Percentiles rank a stretch among this genome's conserved stretches.
Evolutionary conservation across 2,329 filamentous ascomycete genomes (phyloP).

Genomic region (Trichoderma sp.): DNA sequence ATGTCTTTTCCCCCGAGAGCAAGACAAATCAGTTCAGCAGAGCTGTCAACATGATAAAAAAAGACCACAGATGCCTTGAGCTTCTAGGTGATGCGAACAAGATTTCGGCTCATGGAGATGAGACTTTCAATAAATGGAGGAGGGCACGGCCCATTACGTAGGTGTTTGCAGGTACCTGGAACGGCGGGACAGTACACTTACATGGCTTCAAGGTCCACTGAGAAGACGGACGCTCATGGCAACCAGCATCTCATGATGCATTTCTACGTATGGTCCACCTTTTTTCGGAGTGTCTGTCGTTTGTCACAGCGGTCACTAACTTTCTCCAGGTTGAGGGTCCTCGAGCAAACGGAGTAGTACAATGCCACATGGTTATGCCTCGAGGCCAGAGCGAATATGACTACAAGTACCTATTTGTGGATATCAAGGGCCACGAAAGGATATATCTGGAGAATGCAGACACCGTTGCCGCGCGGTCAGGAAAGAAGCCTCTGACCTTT

Average conservation of each 20-base stretch:
- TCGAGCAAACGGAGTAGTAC: slow-evolving; percentile 66
- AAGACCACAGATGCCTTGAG: slow-evolving; percentile 66
- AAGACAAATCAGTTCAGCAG: slow-evolving; percentile 87
- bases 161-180: background rate
- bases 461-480: slow-evolving; percentile 33
- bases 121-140: slow-evolving; percentile 78
- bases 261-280: slow-evolving; percentile 63
- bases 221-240: slow-evolving; percentile 68
- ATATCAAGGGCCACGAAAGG: slow-evolving; percentile 67
- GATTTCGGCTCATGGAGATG: slow-evolving; percentile 78
- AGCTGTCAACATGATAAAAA: slow-evolving; percentile 74
- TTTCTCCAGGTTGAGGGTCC: slow-evolving; percentile 69
- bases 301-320: background rate
- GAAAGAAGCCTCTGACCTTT: slow-evolving; percentile 49
- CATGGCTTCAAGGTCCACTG: slow-evolving; percentile 51
- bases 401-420: slow-evolving; percentile 77
- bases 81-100: slow-evolving; percentile 71
- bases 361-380: slow-evolving; percentile 72
- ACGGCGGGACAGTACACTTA: slow-evolving; percentile 28
- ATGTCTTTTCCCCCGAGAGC: slow-evolving; percentile 81
- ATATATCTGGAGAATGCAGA: slow-evolving; percentile 65
- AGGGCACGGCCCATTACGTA: slow-evolving; percentile 61
- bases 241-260: slow-evolving; percentile 80
- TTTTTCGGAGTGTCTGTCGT: background rate
- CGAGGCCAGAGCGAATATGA: slow-evolving; percentile 64